A percentile compares a stretch with the other conserved stretches of the same genome.
Conservation (phyloP, 2,329 filamentous ascomycete genomes). For the Phialophora macrospora region DNA sequence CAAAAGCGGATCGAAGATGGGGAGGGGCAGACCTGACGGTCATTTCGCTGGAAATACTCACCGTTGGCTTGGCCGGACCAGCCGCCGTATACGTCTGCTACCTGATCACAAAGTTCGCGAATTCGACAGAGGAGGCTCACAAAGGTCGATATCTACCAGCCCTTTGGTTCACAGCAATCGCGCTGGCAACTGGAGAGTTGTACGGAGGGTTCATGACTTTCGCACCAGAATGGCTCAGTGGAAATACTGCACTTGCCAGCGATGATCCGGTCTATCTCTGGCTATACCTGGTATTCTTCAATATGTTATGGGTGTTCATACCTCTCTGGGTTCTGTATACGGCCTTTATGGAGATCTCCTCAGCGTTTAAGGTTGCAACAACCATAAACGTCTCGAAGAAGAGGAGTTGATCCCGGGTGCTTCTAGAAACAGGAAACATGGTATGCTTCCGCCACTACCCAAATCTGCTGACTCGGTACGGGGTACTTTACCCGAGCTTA, state of each 20-base stretch:
- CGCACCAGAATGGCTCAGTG: slow-evolving; percentile 67
- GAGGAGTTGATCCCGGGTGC: slow-evolving; percentile 12
- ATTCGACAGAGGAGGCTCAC: slow-evolving; percentile 25
- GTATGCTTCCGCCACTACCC: neutral
- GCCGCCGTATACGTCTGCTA: slow-evolving; percentile 64
- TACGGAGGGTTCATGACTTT: slow-evolving; percentile 71
- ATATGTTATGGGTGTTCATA: slow-evolving; percentile 65
- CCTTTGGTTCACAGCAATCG: slow-evolving; percentile 62
- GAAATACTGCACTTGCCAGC: slow-evolving; percentile 61
- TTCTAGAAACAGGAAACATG: neutral
- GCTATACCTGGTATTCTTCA: slow-evolving; percentile 69
- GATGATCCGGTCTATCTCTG: slow-evolving; percentile 66
- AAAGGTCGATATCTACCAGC: slow-evolving; percentile 42
- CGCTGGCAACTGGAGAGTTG: slow-evolving; percentile 66
- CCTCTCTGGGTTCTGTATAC: slow-evolving; percentile 55
- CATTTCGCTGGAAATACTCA: slow-evolving; percentile 65
- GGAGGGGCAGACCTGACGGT: slow-evolving; percentile 63
- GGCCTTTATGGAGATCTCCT: slow-evolving; percentile 30
- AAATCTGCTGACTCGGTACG: neutral
- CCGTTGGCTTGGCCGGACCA: slow-evolving; percentile 64
- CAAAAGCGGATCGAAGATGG: slow-evolving; percentile 67
- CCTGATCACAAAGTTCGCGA: slow-evolving; percentile 47
- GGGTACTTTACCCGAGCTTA: neutral
- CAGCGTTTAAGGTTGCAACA: slow-evolving; percentile 20
- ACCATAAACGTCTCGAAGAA: slow-evolving; percentile 17